Evolutionary conservation across 176 grass and related monocot species (phyloP).

Genomic region (Otatea glauca): DNA sequence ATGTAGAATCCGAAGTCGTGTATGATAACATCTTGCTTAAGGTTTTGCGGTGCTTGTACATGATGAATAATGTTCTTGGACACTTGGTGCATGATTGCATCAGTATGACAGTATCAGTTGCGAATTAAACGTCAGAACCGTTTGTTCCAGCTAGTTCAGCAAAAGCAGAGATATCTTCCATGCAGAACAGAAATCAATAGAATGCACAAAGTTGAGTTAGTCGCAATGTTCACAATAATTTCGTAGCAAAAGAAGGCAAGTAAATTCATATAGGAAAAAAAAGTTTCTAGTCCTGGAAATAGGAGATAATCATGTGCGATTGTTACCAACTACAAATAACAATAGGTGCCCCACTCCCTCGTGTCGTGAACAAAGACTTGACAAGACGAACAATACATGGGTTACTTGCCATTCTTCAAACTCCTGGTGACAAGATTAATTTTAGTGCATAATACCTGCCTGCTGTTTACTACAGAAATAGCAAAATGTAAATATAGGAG

Average conservation of each 20-base stretch:
- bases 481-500: constrained; percentile 36
- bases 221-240: neutral
- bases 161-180: neutral
- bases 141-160: neutral
- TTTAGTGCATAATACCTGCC: constrained; percentile 47
- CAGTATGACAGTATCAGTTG: neutral
- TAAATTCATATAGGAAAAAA: neutral
- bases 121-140: constrained; percentile 33
- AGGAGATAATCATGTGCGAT: constrained; percentile 4
- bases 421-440: constrained; percentile 37
- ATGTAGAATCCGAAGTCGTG: neutral
- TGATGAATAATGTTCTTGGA: constrained; percentile 26
- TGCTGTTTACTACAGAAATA: constrained; percentile 48
- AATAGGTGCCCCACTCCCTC: constrained; percentile 4
- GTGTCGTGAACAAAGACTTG: constrained; percentile 35
- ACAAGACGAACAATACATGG: constrained; percentile 15
- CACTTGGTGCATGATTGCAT: constrained; percentile 12
- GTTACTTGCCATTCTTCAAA: constrained; percentile 38
- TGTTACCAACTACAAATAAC: constrained; percentile 48
- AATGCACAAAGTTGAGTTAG: neutral
- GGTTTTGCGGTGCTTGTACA: constrained; percentile 28
- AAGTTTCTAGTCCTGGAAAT: neutral
- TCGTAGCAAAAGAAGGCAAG: neutral
- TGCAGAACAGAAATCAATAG: neutral
- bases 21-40: constrained; percentile 1